These are phyloP conservation scores for Candida montana DNA, from an alignment of 805 yeast genomes.

Conservation along the genomic window DNA sequence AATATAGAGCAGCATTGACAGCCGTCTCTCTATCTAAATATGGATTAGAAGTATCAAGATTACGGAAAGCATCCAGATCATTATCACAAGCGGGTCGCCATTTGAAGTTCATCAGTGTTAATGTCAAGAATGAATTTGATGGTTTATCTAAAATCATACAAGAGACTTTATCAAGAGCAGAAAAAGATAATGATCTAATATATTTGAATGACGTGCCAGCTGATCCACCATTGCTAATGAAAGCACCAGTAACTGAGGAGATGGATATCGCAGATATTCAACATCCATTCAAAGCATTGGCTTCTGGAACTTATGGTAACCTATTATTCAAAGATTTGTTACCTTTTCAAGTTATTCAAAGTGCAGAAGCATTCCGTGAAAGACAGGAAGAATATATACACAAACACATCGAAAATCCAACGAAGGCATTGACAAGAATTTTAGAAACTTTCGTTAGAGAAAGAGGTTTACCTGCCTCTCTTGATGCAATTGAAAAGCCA, in stretches of 20 bases:
- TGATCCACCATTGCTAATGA: conserved; percentile 37
- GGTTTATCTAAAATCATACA: conserved; percentile 44
- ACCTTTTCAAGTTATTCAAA: conserved; percentile 62
- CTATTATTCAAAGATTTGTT: conserved; percentile 54
- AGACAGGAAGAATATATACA: conserved; percentile 51
- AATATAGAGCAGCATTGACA: conserved; percentile 52
- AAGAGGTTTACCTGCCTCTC: conserved; percentile 51
- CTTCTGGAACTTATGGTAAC: conserved; percentile 19
- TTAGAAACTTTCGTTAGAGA: conserved; percentile 41
- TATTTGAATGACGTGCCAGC: conserved; percentile 64
- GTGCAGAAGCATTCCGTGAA: conserved; percentile 63
- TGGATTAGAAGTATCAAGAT: conserved; percentile 67
- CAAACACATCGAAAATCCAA: conserved; percentile 41
- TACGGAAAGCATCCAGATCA: conserved; percentile 37
- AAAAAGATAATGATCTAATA: conserved; percentile 76
- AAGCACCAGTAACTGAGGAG: conserved; percentile 54
- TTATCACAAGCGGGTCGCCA: conserved; percentile 33
- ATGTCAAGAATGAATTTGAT: conserved; percentile 46
- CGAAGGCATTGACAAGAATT: conserved; percentile 40
- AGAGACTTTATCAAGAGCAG: conserved; percentile 47
- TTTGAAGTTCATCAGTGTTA: conserved; percentile 36
- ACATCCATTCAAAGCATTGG: conserved; percentile 25
- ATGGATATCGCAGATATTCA: conserved; percentile 33
- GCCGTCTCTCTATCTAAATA: conserved; percentile 45
- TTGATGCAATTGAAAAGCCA: conserved; percentile 55